Percentiles rank a stretch among this genome's conserved stretches.
These are phyloP conservation scores for Fomitopsis schrenkii DNA, from an alignment of 1,284 basidiomycete genomes.

Conservation along the genomic window DNA sequence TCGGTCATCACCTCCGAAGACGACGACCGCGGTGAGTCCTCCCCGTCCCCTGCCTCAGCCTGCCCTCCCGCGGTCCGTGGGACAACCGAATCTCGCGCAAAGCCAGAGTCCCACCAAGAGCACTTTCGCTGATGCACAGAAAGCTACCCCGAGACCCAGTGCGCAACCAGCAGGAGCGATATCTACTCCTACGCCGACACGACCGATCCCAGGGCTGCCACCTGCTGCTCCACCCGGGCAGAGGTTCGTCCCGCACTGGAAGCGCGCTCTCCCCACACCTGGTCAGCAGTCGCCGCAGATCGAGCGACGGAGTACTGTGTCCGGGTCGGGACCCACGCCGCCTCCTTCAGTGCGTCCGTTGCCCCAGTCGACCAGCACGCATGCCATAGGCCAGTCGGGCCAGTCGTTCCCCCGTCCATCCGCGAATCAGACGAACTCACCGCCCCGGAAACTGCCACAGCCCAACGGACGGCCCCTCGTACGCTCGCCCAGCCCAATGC, in stretches of 20 bases:
- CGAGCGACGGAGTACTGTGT: constrained; percentile 2
- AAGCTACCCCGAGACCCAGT: not conserved
- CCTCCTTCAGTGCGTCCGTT: constrained; percentile 4
- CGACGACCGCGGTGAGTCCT: constrained; percentile 9
- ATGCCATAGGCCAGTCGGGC: not conserved
- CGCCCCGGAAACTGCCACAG: not conserved
- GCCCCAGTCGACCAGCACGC: constrained; percentile 12
- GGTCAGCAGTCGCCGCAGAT: constrained; percentile 4
- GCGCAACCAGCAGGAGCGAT: not conserved
- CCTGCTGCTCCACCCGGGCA: constrained; percentile 13
- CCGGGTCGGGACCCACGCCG: constrained; percentile 1
- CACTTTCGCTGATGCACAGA: not conserved
- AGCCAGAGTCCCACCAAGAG: constrained; percentile 19
- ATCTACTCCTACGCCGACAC: not conserved
- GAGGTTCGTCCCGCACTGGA: constrained; percentile 29
- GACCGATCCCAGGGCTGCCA: not conserved
- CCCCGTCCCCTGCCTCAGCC: constrained; percentile 20
- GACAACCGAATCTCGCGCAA: constrained; percentile 16
- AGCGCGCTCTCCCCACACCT: constrained; percentile 24
- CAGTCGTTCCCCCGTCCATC: not conserved
- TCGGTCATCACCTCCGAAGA: constrained; percentile 5
- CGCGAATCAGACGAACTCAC: not conserved
- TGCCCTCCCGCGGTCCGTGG: constrained; percentile 17
- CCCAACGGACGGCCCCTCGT: not conserved
- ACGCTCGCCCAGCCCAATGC: not conserved